Base-by-base conservation (phyloP, 192 early-diverging fungal species). In the Cladochytrium replicatum region DNA sequence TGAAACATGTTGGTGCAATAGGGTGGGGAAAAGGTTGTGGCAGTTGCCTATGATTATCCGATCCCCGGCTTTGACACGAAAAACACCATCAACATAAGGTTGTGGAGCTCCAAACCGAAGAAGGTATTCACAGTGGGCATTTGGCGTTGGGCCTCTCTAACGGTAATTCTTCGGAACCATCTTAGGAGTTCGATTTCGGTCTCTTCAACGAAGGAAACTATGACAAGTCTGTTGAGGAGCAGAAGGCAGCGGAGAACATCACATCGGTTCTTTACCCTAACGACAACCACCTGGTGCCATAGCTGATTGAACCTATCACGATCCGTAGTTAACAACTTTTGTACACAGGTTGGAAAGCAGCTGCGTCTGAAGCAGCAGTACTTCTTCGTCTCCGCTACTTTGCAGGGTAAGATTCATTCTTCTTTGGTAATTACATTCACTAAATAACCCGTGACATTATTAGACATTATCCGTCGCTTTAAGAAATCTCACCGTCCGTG, bases 361-460 rank as follows among this genome's bases (percentile, higher is more conserved):
- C 73, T 98, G 41, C 85, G 94, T 37, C 71, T 98, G 57, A 94
- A 95, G 70, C 94, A 98, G 70, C 91, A 98, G 75, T 98, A 86
- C 69, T 91, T 98, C 59, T 97, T 91, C 74, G 89, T 90, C 43
- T 81, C 81, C 23, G 93, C 88, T 34, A 89, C 88, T 13, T 66
- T 97, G 41, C 80, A 83, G 55, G 88, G 88, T 63, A 87, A 85
- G 49, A 27, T 22, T 50, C 25, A 25, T 29, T 29, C 2, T 34
- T 9, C 27, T 61, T 1, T 61, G 43, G 31, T n/a, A 31, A 6
- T 51, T 28, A 32, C 53, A 19, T 32, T 17, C 13, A 2, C 42
- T 25, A 34, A 55, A 55, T 40, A 21, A 0, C 31, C 11, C 46
- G 37, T 38, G 30, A 62, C 60, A 3, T 8, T 54, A 26, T 52